These are phyloP conservation scores for Ophiostoma piceae DNA, from an alignment of 2,329 filamentous ascomycete genomes.

Conservation along the genomic window DNA sequence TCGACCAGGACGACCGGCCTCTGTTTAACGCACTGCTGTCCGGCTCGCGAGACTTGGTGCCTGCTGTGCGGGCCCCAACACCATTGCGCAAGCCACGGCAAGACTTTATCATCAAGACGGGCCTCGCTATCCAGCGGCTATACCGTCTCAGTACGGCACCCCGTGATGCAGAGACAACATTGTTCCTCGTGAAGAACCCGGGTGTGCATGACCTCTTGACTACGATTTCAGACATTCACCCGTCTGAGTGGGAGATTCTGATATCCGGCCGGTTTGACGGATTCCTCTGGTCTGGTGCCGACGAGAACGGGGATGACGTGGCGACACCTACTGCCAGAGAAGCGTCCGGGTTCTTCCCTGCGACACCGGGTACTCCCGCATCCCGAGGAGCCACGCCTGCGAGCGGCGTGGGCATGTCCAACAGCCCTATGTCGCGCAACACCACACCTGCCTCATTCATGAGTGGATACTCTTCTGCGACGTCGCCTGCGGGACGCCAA, in stretches of 20 bases:
- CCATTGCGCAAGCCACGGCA: constrained; percentile 61
- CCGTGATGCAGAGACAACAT: constrained; percentile 77
- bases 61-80: constrained; percentile 60
- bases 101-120: constrained; percentile 68
- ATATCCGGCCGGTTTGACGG: constrained; percentile 92
- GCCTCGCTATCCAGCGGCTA: constrained; percentile 73
- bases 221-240: constrained; percentile 80
- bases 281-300: constrained; percentile 89
- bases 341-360: constrained; percentile 36
- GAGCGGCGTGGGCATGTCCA: constrained; percentile 24
- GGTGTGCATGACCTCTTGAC: constrained; percentile 79
- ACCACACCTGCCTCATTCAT: constrained; percentile 45
- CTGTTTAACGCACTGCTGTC: constrained; percentile 76
- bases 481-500: constrained; percentile 44
- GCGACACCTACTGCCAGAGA: constrained; percentile 38
- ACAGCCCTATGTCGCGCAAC: constrained; percentile 48
- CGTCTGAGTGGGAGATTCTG: constrained; percentile 94
- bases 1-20: constrained; percentile 68
- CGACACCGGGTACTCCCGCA: constrained; percentile 41
- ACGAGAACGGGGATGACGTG: constrained; percentile 53
- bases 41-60: constrained; percentile 53
- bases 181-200: constrained; percentile 79
- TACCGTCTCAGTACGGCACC: constrained; percentile 70
- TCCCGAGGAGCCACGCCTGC: constrained; percentile 40
- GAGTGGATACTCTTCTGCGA: constrained; percentile 28